Evolutionary conservation across 495 filamentous ascomycete genomes (phyloP), one percentile per base, ranked within the genome.

Genomic region (Xylaria castorea): DNA sequence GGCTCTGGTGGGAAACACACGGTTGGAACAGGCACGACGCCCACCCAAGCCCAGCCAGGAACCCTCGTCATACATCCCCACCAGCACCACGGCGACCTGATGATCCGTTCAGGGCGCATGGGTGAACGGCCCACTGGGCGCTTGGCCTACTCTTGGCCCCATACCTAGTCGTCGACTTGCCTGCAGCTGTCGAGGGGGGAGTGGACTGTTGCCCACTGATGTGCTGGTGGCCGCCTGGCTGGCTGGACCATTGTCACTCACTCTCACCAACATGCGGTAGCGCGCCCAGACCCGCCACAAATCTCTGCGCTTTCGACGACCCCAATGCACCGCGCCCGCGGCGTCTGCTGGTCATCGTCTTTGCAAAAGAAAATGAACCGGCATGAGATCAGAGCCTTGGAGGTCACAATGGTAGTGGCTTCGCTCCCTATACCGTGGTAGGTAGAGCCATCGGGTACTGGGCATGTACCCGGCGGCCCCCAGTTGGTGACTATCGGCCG

Each of bases 1-100:
- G 62, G 71, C 71, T 70, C 57, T 58, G 64, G 64, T 66, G 71
- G 71, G 71, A 68, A 73, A 69, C 71, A 73, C 71, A 72, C 70
- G 46, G 63, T 68, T 67, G 70, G 70, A 72, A 60, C 70, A 72
- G 50, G 70, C 60, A 72, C 70, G 55, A 27, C 55, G 61, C 70
- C 44, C 58, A 50, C 68, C 53, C 55, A 70, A 51, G 68, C 68
- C 34, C 68, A 38, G 36, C 53, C 67, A 71, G 58, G 61, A 71
- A 71, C 70, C 70, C 70, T 72, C 70, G 70, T 72, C 70, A 72
- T 65, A 65, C 48, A 46, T 58, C 27, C 42, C 62, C 70, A 67
- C 63, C 63, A 53, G 25, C 14, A 25, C 68, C 48, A 64, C 70
- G 69, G 61, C 70, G 70, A 51, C 70, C 70, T 72, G 70, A 67